Base-by-base conservation (phyloP, 2,329 filamentous ascomycete genomes). In the Diplodia corticola region DNA sequence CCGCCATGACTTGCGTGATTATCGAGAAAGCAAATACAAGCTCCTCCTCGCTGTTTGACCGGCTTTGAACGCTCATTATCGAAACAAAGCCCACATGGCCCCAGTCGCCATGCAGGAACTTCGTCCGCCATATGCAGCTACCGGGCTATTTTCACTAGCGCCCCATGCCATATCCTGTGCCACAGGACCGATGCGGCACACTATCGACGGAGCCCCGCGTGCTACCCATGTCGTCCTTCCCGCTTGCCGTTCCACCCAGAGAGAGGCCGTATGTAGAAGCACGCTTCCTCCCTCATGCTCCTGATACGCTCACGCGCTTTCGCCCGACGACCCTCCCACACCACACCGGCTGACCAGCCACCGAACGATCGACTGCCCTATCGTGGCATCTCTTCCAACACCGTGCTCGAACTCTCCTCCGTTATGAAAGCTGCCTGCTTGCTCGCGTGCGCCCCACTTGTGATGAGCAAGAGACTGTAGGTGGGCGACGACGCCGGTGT, bases 231-330 rank as follows among this genome's bases (percentile, higher is more conserved):
- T 4, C 48, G 40, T 22, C 17, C 51, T 30, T 28, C 17, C 26
- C 26, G 50, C 17, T 26, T 35, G n/a, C 51, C 33, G 28, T n/a
- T 13, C 5, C 20, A 2, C 24, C 40, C 40, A 12, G 26, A 49
- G 44, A 5, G 57, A 10, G 57, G 26, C 57, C 35, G 40, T 22
- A 26, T 17, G 40, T 44, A 35, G 12, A 10, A 13, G 57, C 57
- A 61, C 57, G 57, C 57, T 35, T 50, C 37, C 26, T 10, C 28
- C n/a, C 28, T 35, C 24, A 49, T 9, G 40, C 40, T 49, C 57
- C 57, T 61, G 57, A 61, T 61, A 61, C 57, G 57, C 57, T 61
- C 57, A 61, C 57, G 44, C 57, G 57, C 40, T 61, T 44, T 35
- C 20, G 17, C 17, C 17, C 40, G n/a, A 44, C 40, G n/a, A 9